Evolutionary conservation across 805 yeast species (phyloP), one percentile per base, ranked within the genome.

Genomic region (Candida quercuum): DNA sequence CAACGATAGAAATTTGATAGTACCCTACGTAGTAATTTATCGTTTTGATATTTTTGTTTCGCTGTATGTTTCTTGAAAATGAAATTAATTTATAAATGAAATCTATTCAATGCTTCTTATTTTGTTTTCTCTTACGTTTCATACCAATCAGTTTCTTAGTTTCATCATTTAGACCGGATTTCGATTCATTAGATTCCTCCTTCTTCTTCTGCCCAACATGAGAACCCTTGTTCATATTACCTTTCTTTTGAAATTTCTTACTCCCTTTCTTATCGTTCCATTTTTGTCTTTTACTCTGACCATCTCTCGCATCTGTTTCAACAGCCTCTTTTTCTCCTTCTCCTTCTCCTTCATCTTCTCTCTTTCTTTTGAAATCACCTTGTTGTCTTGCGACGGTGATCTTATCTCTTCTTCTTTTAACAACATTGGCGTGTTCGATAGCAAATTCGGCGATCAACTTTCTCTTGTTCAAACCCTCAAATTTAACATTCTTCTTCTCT

Each of bases 391-490:
- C 64, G 34, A 60, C 61, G 52, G 59, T 59, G 25, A 74, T 72
- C 51, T 71, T 78, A 36, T 88, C 96, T 43, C 76, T 74, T 68
- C 97, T 81, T 64, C 97, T 82, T 64, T 85, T 86, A 29, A 93
- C 81, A 40, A 93, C 96, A 56, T 85, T 84, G 22, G 97, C 94
- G 59, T 93, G 88, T 59, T 93, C 99, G 52, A 93, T 73, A 6
- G 99, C 97, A 67, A 93, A 93, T 59, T 93, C 99, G 23, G 78
- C 98, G 52, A 91, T 86, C 42, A 93, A 69, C 44, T 86, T 77
- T 65, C 96, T 78, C 38, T 71, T 67, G 27, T 68, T 51, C 18
- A 66, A 61, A 8, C 75, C 76, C 33, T 81, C 88, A 19, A 68
- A 48, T 37, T 70, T 67, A 3, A 76, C 78, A 8, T 58, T 33